phyloP scores from a whole-genome alignment of 805 yeast genomes.

The Metschnikowia sp. region DNA sequence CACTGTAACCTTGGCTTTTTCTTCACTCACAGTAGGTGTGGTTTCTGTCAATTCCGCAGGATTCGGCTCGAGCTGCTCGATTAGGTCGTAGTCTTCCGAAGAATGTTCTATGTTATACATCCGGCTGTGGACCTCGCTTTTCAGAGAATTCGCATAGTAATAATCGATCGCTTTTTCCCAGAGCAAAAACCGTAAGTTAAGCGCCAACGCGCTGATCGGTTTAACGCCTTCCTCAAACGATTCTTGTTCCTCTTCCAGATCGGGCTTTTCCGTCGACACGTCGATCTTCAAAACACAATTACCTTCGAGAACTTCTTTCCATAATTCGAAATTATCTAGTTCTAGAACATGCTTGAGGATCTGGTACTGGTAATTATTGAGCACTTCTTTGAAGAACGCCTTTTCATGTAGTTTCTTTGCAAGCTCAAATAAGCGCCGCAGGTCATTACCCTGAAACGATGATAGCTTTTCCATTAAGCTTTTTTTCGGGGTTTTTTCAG shows the following conservation, averaged over 20 bases:
- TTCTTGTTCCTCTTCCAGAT: constrained; percentile 18
- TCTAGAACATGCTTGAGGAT: constrained; percentile 46
- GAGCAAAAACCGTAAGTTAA: constrained; percentile 62
- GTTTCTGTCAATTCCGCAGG: not conserved
- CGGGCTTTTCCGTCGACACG: constrained; percentile 6
- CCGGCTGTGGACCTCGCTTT: constrained; percentile 5
- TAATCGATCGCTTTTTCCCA: constrained; percentile 69
- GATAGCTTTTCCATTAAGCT: constrained; percentile 34
- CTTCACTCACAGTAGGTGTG: not conserved
- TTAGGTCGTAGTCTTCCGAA: constrained; percentile 32
- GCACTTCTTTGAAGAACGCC: constrained; percentile 30
- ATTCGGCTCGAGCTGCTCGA: constrained; percentile 26
- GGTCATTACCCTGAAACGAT: constrained; percentile 35
- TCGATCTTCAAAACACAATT: constrained; percentile 26
- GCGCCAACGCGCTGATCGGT: constrained; percentile 42
- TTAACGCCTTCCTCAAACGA: constrained; percentile 43
- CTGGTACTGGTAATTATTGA: constrained; percentile 55
- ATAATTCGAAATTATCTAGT: constrained; percentile 31
- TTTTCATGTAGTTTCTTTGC: constrained; percentile 31
- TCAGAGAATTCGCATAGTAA: constrained; percentile 26
- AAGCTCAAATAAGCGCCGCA: constrained; percentile 29
- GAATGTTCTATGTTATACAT: constrained; percentile 28
- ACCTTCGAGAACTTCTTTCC: constrained; percentile 48
- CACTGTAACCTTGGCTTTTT: constrained; percentile 3
- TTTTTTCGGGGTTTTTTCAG: not conserved